Base-by-base conservation (phyloP, 2,329 filamentous ascomycete species). In the Penicillium aurantiogriseum region DNA sequence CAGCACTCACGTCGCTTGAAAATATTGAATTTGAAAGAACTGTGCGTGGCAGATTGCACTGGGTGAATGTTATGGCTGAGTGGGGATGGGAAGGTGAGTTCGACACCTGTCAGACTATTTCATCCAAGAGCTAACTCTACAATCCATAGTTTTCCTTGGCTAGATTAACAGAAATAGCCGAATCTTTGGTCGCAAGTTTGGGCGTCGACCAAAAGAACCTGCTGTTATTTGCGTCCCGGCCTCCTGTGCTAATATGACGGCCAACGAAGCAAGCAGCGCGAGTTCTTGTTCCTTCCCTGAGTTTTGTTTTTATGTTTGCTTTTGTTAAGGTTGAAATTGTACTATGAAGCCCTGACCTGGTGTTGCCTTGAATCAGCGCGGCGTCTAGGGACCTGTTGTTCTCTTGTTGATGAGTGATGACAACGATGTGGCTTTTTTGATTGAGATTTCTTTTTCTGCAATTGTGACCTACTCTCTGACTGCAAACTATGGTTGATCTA, bases 31-130 rank as follows among this genome's bases (percentile, higher is more conserved):
- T 77, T 53, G 83, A 87, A 50, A 81, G 84, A 66, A 88, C 85
- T 3, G 85, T 89, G n/a, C 80, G 84, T 61, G 87, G 87, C 4
- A 78, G 78, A 45, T 73, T 88, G 66, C 87, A 90, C 72, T 90
- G 87, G 87, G 77, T 88, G 9, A 84, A 86, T 38, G 85, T 90
- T 42, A 89, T 89, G 87, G 83, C 82, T 60, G 86, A 89, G 63
- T 88, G 85, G 85, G 77, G 80, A n/a, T 90, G 87, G 86, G 86
- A 89, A 80, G 82, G 86, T 88, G 76, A 76, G 81, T 51, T 47
- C 29, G 19, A 27, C 11, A 35, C 25, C 35, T 10, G 1, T 21
- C 17, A 10, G 21, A 10, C 7, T 2, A 4, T 7, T 23, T 8
- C 11, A 45, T 10, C 4, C n/a, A 47, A 38, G 11, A 35, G 2